Evolutionary conservation across 805 yeast species (phyloP), one percentile per base, ranked within the genome.

Genomic region (Myxozyma geophila): DNA sequence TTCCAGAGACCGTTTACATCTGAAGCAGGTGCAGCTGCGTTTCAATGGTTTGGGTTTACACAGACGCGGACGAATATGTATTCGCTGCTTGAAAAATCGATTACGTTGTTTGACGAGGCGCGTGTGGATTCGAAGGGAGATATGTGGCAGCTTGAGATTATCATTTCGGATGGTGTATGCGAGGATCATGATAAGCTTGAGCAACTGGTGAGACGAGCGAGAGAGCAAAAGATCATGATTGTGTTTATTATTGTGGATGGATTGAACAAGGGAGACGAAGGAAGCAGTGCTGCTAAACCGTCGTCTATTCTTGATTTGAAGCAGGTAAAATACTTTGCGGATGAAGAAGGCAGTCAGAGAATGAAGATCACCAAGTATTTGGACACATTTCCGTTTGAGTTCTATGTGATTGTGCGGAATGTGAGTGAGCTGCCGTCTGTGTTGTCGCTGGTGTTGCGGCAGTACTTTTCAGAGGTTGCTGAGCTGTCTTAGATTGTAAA

Each of bases 211-310:
- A 87, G 99, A 71, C 85, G 85, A 68, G 98, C 98, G 1, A 83
- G 96, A 70, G 98, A 95, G 71, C 90, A 90, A 70, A 88, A 87
- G 72, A 88, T 95, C 65, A 92, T 96, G 97, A 80, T 95, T 64
- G 98, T 95, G 46, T 95, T 95, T 78, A 96, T 95, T 28, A 84
- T 95, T 39, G 87, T 96, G 57, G 98, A 95, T 76, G 97, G 98
- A 19, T 86, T 93, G 67, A 85, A 89, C 43, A 74, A 74, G 58
- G 39, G 40, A n/a, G 17, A 10, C 6, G n/a, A 19, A 46, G 2
- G 12, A 40, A 2, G 19, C 43, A 21, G 56, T 19, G 28, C 28
- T 2, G 28, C 5, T 28, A 28, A 28, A 28, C 5, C 28, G 28
- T 36, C 71, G 36, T 90, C 97, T 0, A 92, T 95, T 68, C 79